Base-by-base conservation (phyloP, 78 protist species). In the Paratrimastix pyriformis region DNA sequence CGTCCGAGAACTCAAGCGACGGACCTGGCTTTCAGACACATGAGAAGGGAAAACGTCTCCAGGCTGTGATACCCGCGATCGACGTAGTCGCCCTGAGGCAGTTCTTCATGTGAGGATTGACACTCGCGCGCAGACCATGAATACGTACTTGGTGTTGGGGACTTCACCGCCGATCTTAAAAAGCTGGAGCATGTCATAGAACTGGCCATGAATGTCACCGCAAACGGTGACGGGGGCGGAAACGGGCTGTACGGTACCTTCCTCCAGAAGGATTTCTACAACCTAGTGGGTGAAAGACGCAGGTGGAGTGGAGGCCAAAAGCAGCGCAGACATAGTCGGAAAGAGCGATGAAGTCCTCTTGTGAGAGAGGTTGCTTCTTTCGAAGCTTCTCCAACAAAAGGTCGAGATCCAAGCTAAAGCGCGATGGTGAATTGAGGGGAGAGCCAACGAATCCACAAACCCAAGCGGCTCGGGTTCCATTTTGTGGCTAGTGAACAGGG, bases 121-220 rank as follows among this genome's bases (percentile, higher is more conserved):
- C 38, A 11, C 35, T 0, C 24, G 33, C 11, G 35, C 24, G 45
- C 46, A 15, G 66, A 91, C 95, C 96, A 96, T 88, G 73, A 96
- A 96, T 26, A 96, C 81, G 80, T 93, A 96, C 68, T 73, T 84
- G 0, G 97, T 91, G 68, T 84, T 79, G 2, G 98, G 97, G 8
- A 85, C 72, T 43, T 86, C 86, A 33, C 97, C 98, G 24, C 97
- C 98, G 33, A 80, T 76, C 33, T 68, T 54, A 76, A 94, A 94
- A 46, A 94, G 89, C 82, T 96, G 96, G 40, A 92, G 76, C 29
- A 96, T 84, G 75, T 96, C 99, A 70, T 88, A 85, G 76, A 71
- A 96, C 91, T 79, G 94, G 97, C 39, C 99, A 98, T 72, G 94
- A 21, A 93, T 85, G 75, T 95, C 98, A 13, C 98, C 98, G 57